Evolutionary conservation across 139 green algal genomes (phyloP).

Genomic region (Chlorella sorokiniana): DNA sequence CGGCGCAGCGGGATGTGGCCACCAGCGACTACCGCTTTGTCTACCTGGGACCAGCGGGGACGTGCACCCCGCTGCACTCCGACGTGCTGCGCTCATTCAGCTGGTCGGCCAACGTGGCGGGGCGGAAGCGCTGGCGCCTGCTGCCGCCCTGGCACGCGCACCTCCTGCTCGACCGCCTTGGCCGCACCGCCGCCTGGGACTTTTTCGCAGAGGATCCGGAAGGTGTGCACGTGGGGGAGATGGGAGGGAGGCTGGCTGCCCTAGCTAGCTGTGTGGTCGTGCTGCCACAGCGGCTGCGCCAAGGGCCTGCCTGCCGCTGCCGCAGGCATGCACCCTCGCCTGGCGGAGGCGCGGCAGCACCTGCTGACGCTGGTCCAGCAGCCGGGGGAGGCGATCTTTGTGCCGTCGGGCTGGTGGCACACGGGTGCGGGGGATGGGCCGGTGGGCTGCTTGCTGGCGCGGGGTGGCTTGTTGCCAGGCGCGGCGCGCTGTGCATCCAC

Average conservation of each 20-base stretch:
- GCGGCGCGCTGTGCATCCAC: too few relatives aligned
- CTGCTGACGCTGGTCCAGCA: conserved; percentile 64
- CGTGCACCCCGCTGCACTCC: conserved; percentile 80
- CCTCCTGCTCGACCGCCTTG: conserved; percentile 10
- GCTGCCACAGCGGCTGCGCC: not conserved
- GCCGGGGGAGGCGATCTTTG: conserved; percentile 84
- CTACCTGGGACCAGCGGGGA: conserved; percentile 80
- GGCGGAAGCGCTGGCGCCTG: conserved; percentile 78
- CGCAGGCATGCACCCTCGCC: conserved; percentile 43
- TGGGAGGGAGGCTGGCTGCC: not conserved
- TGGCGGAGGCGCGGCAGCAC: conserved; percentile 37
- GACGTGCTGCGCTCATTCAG: conserved; percentile 87
- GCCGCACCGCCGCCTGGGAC: not conserved
- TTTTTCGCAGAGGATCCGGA: conserved; percentile 10
- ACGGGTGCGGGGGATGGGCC: conserved; percentile 37
- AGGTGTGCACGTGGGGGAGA: not conserved
- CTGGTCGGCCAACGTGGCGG: conserved; percentile 83
- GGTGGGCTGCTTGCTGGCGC: too few relatives aligned
- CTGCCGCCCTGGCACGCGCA: conserved; percentile 55
- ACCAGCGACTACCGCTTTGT: conserved; percentile 84
- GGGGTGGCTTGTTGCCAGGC: too few relatives aligned
- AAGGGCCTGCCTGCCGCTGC: not conserved
- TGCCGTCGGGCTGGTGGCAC: conserved; percentile 93
- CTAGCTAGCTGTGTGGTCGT: not conserved
- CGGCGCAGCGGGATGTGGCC: not conserved